Evolutionary conservation across 208 protist genomes (phyloP), one percentile per base, ranked within the genome.

Genomic region (Acanthamoeba rhysodes): DNA sequence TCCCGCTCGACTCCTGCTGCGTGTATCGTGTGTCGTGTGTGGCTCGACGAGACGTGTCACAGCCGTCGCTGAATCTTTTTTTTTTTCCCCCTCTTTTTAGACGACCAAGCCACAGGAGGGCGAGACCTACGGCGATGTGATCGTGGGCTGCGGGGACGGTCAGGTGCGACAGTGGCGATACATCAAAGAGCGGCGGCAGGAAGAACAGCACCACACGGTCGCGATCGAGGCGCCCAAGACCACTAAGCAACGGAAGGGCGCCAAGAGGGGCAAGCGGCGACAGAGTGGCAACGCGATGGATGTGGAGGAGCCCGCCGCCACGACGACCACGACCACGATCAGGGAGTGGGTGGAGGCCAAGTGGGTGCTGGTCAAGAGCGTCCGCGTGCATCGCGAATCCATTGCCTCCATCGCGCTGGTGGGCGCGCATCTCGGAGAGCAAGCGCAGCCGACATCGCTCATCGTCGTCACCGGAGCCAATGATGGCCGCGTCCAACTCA

Each of bases 131-230:
- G 78, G 78, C 18, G 50, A 87, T 59, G 45, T 87, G 29, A n/a
- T 87, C 22, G 78, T 37, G 45, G 78, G 48, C n/a, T 87, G 78
- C 48, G 78, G 78, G 1, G 78, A 87, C 45, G 78, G 78, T 41
- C 78, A 87, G 20, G 24, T 87, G 29, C 16, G 78, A 5, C 37
- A 27, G 45, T 87, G 78, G 78, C 37, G 37, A 37, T 87, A 87
- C 24, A 14, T 59, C 9, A 27, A 37, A 22, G 78, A 87, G 45
- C 78, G 78, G 6, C 34, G 37, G 70, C 29, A 78, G n/a, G 24
- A 48, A 29, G 70, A 78, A 12, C 70, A 45, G 0, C 32, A 48
- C n/a, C 32, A 48, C 29, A 34, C 70, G 70, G 32, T 34, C n/a
- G 14, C 10, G 70, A 29, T 48, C 29, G 34, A 22, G 12, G 8